phyloP scores from a whole-genome alignment of 345 rosid genomes.

The Dimocarpus longan region DNA sequence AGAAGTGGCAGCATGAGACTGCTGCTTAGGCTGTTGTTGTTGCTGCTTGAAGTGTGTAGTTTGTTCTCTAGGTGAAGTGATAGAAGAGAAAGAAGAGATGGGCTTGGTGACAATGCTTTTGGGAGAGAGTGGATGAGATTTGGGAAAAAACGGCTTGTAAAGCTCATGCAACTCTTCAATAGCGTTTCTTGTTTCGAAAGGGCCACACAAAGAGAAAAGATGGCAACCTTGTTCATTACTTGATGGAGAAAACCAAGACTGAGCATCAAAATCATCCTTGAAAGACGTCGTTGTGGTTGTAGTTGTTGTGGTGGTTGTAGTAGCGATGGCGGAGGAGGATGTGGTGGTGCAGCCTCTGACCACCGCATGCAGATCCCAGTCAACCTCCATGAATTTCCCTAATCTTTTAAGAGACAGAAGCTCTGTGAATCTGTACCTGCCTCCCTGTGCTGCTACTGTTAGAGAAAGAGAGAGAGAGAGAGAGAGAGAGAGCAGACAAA shows the following conservation, averaged over 20 bases:
- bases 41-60: conserved; percentile 19
- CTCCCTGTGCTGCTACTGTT: conserved; percentile 28
- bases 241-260: conserved; percentile 27
- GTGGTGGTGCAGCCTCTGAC: conserved; percentile 69
- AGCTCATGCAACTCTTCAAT: conserved; percentile 73
- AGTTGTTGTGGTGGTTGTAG: conserved; percentile 33
- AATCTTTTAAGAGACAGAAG: conserved; percentile 27
- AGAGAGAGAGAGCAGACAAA: conserved; percentile 41
- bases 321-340: conserved; percentile 33
- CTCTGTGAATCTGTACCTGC: conserved; percentile 36
- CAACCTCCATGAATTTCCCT: conserved; percentile 59
- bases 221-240: conserved; percentile 19
- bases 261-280: conserved; percentile 28
- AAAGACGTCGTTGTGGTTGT: conserved; percentile 14
- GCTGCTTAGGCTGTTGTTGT: conserved; percentile 34
- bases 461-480: conserved; percentile 23
- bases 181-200: conserved; percentile 38
- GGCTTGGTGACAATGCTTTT: conserved; percentile 23
- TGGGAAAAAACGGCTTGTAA: conserved; percentile 65
- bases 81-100: conserved; percentile 44
- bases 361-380: conserved; percentile 98
- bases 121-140: conserved; percentile 38
- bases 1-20: conserved; percentile 21
- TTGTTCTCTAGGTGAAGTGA: conserved; percentile 34
- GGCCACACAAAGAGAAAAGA: conserved; percentile 31